Evolutionary conservation across 768 basidiomycete species (phyloP), one percentile per base, ranked within the genome.

Genomic region (Lentinus brumalis): DNA sequence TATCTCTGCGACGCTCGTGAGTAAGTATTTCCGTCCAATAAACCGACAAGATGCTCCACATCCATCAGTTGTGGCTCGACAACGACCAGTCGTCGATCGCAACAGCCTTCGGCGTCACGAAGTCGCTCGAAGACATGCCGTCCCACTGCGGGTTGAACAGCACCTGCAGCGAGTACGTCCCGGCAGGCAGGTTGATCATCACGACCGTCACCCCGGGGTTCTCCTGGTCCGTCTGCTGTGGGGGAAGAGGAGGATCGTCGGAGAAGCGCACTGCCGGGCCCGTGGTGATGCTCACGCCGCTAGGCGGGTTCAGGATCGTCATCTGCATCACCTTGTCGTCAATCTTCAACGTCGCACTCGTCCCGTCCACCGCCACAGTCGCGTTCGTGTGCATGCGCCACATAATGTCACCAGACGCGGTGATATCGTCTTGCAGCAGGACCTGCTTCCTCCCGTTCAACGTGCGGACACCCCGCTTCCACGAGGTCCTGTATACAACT

Each of bases 301-400:
- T 51, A 1, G 85, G 87, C 1, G 90, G 79, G 66, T 86, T 87
- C 59, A 93, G 70, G 29, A 98, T 83, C 42, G 79, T 71, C 62
- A 94, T 83, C 55, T 77, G 71, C 77, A 93, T 75, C 44, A 82
- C 88, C 73, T 92, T 76, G 32, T 83, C 86, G 46, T 82, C 91
- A 53, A 96, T 83, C 7, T 75, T 77, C 62, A 99, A 78, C 4
- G 88, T 92, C 1, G 94, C 96, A 1, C 87, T 83, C 4, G 82
- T 83, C 35, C 88, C 86, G 57, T 72, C 67, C 40, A 93, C 73
- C n/a, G 80, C 72, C 26, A 86, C 66, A 4, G 94, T 93, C 11
- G 96, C 96, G 75, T 98, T 98, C 58, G 96, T 98, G 75, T 98
- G 95, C 82, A 92, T 91, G 50, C 94, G 87, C 96, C 96, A 97